A percentile compares a stretch with the other conserved stretches of the same genome.
Evolutionary conservation across 2,329 filamentous ascomycete species (phyloP).

Genomic region (Diaporthe citri): DNA sequence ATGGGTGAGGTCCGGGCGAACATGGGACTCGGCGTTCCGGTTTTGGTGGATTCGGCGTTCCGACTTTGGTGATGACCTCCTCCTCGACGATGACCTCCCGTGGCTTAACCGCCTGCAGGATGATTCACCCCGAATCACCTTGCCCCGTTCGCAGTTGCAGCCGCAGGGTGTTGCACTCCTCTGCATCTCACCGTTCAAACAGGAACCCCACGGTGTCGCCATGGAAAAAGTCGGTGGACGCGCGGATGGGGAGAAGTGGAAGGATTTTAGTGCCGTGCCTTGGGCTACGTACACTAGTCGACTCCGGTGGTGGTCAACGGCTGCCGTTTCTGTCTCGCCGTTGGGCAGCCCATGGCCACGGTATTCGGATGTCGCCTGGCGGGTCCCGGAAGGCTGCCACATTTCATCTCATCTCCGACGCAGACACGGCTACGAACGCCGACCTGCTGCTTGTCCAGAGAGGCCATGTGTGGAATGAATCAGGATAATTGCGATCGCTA

Average conservation of each 20-base stretch:
- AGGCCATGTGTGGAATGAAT: not conserved
- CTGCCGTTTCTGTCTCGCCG: conserved; percentile 16
- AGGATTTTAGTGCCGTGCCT: not conserved
- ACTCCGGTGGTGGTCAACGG: not conserved
- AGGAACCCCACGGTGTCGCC: not conserved
- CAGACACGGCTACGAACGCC: not conserved
- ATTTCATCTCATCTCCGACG: conserved; percentile 12
- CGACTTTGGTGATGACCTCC: not conserved
- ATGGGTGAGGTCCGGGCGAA: not conserved
- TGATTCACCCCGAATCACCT: not conserved
- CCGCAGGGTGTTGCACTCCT: not conserved
- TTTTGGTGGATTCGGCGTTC: not conserved
- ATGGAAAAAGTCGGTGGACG: not conserved
- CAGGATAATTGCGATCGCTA: conserved; percentile 18
- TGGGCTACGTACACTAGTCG: not conserved
- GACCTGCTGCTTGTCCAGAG: not conserved
- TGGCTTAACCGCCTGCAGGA: not conserved
- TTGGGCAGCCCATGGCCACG: not conserved
- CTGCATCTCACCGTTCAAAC: not conserved
- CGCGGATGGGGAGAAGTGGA: not conserved
- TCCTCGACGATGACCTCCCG: not conserved
- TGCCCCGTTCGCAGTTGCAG: not conserved
- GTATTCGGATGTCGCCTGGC: conserved; percentile 24
- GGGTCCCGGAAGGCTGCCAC: conserved; percentile 8
- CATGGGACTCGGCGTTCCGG: not conserved